Evolutionary conservation across 139 green algal genomes (phyloP).

Genomic region (Auxenochlorella pyrenoidosa): DNA sequence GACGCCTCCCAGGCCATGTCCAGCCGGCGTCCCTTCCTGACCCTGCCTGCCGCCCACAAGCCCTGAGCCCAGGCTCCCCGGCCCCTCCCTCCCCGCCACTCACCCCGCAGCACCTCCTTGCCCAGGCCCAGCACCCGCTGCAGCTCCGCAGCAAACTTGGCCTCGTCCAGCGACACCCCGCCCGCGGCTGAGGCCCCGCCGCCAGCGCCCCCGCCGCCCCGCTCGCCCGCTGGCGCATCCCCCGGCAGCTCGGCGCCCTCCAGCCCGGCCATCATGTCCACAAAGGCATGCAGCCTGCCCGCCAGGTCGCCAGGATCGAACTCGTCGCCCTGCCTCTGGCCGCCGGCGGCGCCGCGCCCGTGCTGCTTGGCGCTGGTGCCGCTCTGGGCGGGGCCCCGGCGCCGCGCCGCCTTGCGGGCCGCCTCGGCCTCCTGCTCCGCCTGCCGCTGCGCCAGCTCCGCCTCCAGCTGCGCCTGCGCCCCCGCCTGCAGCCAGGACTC

Average conservation of each 20-base stretch:
- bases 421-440: slow-evolving; percentile 27
- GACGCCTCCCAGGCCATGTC: too few relatives aligned
- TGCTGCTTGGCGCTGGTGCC: background rate
- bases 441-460: slow-evolving; percentile 50
- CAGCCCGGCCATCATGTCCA: slow-evolving; percentile 48
- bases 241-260: slow-evolving; percentile 66
- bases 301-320: slow-evolving; percentile 64
- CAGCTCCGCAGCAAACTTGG: slow-evolving; percentile 52
- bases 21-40: background rate
- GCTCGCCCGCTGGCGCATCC: background rate
- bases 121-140: slow-evolving; percentile 38
- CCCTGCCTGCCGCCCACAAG: background rate
- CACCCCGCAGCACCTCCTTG: background rate
- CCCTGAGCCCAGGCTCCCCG: background rate
- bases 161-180: slow-evolving; percentile 41
- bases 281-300: slow-evolving; percentile 55
- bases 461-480: slow-evolving; percentile 50
- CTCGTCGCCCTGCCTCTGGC: background rate
- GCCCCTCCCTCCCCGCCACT: background rate
- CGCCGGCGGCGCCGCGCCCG: background rate
- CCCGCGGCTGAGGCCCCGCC: background rate
- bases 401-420: background rate
- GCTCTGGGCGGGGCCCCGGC: background rate
- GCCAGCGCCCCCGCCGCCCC: background rate
- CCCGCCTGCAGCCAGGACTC: slow-evolving; percentile 59